Conservation (phyloP, 345 rosid genomes). For the Brassica nigra region DNA sequence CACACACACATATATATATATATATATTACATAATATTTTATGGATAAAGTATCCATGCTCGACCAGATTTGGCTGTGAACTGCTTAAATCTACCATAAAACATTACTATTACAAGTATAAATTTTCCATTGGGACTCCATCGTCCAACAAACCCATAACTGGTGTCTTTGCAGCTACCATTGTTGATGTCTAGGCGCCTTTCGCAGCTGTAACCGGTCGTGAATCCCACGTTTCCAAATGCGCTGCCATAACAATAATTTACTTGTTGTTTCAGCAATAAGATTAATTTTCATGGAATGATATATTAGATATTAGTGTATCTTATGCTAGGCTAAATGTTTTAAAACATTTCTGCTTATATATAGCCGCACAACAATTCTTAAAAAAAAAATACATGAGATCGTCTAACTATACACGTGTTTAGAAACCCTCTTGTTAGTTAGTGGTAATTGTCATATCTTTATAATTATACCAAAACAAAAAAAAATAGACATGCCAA, state of each 20-base stretch:
- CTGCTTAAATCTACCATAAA: conserved; percentile 59
- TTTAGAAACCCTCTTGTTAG: neutral
- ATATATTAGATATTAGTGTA: neutral
- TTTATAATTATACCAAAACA: neutral
- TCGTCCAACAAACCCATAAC: conserved; percentile 50
- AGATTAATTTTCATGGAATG: neutral
- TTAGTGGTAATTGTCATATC: neutral
- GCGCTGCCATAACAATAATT: neutral
- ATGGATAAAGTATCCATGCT: conserved; percentile 54
- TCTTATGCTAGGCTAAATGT: neutral
- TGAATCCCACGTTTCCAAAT: neutral
- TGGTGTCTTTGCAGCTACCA: conserved; percentile 44
- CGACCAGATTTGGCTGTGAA: conserved; percentile 47
- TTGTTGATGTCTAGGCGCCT: neutral
- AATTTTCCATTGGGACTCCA: conserved; percentile 58
- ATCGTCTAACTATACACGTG: neutral
- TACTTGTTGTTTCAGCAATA: neutral
- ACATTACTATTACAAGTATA: conserved; percentile 56
- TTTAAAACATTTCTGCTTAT: neutral
- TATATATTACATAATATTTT: neutral
- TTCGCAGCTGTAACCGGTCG: neutral
- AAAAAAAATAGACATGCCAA: neutral
- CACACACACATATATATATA: no score
- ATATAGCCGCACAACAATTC: neutral
- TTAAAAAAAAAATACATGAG: neutral